Conservation (phyloP, 2,329 filamentous ascomycete species). For the Pseudogymnoascus sp. region DNA sequence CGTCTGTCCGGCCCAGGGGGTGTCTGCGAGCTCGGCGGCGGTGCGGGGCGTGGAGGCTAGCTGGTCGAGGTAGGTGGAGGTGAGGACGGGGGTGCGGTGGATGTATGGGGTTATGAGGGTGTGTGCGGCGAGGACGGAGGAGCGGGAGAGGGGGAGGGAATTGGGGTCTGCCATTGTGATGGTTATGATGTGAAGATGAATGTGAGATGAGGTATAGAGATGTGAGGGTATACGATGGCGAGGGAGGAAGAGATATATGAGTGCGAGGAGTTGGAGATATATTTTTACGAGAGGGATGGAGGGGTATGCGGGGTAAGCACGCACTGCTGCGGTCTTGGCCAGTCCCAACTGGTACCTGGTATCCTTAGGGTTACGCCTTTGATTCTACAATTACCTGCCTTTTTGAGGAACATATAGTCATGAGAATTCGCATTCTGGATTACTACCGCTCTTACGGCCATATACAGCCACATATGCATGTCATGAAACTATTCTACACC, state of each 20-base stretch:
- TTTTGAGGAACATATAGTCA: background rate
- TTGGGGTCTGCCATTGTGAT: constrained; percentile 47
- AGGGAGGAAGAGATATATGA: background rate
- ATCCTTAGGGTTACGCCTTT: background rate
- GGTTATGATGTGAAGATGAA: background rate
- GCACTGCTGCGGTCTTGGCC: background rate
- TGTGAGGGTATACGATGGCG: background rate
- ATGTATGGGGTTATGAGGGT: constrained; percentile 66
- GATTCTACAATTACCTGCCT: background rate
- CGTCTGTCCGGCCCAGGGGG: constrained; percentile 48
- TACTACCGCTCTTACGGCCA: background rate
- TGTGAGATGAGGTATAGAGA: background rate
- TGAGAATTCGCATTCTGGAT: background rate
- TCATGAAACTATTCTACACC: background rate
- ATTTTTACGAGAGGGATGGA: background rate
- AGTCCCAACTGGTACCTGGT: background rate
- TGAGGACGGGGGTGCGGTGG: constrained; percentile 77
- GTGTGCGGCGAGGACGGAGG: constrained; percentile 66
- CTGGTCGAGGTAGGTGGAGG: constrained; percentile 64
- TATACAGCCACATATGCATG: background rate
- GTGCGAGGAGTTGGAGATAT: background rate
- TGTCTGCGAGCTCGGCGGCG: constrained; percentile 44
- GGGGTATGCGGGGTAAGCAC: constrained; percentile 2
- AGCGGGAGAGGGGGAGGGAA: constrained; percentile 60
- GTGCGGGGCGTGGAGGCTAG: constrained; percentile 68